phyloP scores from a whole-genome alignment of 208 protist genomes.

The Leishmania tropica region DNA sequence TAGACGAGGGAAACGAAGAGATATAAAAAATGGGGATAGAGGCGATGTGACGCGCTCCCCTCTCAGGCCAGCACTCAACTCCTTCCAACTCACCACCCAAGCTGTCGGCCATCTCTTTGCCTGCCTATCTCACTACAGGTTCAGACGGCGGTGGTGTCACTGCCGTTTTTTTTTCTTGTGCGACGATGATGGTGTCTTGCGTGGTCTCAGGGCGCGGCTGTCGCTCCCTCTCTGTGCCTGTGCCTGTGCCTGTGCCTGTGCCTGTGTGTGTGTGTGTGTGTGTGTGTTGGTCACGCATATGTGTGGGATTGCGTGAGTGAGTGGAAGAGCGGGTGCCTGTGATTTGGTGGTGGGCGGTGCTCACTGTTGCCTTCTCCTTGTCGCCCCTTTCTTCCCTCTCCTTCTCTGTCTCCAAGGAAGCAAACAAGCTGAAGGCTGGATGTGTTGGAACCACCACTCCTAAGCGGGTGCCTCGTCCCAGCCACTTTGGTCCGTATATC shows the following conservation, averaged over 20 bases:
- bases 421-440: background rate
- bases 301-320: background rate
- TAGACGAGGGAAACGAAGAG: background rate
- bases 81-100: background rate
- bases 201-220: background rate
- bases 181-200: background rate
- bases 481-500: background rate
- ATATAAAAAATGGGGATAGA: background rate
- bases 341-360: background rate
- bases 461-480: background rate
- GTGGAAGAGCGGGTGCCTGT: background rate
- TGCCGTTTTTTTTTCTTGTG: no score
- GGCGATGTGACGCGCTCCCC: no score
- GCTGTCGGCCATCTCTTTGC: background rate
- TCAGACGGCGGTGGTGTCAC: background rate
- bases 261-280: background rate
- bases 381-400: background rate
- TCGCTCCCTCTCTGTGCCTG: background rate
- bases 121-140: background rate
- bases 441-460: background rate
- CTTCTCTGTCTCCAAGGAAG: background rate
- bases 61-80: background rate
- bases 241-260: no score
- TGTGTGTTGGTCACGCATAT: background rate
- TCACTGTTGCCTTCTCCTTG: background rate